These are phyloP conservation scores for Candida khao-thaluensis DNA, from an alignment of 805 yeast genomes.

Conservation along the genomic window DNA sequence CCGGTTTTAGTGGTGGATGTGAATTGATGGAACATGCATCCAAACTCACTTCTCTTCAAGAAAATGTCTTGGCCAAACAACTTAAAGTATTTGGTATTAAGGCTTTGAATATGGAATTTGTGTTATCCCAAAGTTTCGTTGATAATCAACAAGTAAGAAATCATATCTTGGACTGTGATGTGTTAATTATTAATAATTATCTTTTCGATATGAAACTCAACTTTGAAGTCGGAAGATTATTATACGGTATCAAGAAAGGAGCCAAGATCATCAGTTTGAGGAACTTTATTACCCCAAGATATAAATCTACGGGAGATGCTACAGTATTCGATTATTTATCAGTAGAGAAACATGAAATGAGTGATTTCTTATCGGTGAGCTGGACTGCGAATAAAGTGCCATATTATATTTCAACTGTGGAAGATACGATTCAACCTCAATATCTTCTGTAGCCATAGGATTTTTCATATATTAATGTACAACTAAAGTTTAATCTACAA, in stretches of 20 bases:
- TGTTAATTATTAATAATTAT: slow-evolving; percentile 78
- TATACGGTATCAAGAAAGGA: slow-evolving; percentile 66
- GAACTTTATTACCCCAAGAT: slow-evolving; percentile 75
- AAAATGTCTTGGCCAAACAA: slow-evolving; percentile 55
- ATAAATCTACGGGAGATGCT: slow-evolving; percentile 52
- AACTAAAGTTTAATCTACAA: slow-evolving; percentile 2
- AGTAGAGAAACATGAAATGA: slow-evolving; percentile 58
- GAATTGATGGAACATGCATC: slow-evolving; percentile 88
- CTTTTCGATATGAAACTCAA: slow-evolving; percentile 77
- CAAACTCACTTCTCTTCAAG: slow-evolving; percentile 60
- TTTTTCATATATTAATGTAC: slow-evolving; percentile 2
- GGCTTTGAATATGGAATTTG: slow-evolving; percentile 55
- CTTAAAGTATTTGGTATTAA: slow-evolving; percentile 62
- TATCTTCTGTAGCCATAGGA: not conserved
- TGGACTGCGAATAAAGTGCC: slow-evolving; percentile 88
- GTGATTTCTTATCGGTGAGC: slow-evolving; percentile 73
- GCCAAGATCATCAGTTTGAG: slow-evolving; percentile 76
- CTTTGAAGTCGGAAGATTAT: slow-evolving; percentile 60
- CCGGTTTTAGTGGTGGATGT: slow-evolving; percentile 75
- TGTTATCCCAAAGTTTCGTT: slow-evolving; percentile 69
- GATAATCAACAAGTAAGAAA: slow-evolving; percentile 56
- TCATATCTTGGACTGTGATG: slow-evolving; percentile 61
- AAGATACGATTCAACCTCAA: slow-evolving; percentile 34
- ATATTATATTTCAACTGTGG: slow-evolving; percentile 74
- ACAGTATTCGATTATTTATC: slow-evolving; percentile 62